phyloP scores from a whole-genome alignment of 129 eudicot species.

The Oenanthe sinensis region DNA sequence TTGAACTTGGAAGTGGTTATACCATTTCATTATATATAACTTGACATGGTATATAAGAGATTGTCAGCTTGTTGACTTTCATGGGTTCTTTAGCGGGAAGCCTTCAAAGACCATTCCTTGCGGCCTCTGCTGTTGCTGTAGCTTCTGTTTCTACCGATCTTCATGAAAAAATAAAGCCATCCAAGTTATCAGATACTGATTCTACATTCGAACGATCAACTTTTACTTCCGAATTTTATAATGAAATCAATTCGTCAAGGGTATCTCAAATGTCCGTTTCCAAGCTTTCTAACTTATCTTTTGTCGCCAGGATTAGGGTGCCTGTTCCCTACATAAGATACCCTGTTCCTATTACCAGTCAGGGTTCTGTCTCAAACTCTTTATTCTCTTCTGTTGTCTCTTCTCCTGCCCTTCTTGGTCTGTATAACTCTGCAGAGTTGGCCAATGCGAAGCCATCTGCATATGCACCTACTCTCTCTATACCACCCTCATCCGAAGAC shows the following conservation, averaged over 20 bases:
- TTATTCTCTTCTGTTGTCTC: conserved; percentile 29
- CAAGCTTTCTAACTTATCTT: conserved; percentile 42
- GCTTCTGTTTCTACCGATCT: conserved; percentile 87
- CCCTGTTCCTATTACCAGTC: conserved; percentile 14
- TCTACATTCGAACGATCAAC: conserved; percentile 38
- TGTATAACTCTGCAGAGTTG: conserved; percentile 59
- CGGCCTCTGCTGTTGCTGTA: conserved; percentile 91
- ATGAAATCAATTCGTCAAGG: conserved; percentile 35
- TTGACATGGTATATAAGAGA: conserved; percentile 24
- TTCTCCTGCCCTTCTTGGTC: conserved; percentile 34
- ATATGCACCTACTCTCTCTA: conserved; percentile 19
- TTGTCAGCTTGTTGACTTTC: conserved; percentile 24
- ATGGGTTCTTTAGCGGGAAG: conserved; percentile 77
- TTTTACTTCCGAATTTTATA: conserved; percentile 18
- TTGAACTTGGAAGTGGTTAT: conserved; percentile 5
- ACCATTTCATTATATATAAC: background rate
- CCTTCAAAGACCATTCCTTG: conserved; percentile 82
- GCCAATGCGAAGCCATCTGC: conserved; percentile 48
- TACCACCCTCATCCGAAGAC: conserved; percentile 32
- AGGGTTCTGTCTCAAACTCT: conserved; percentile 19
- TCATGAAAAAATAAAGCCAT: conserved; percentile 52
- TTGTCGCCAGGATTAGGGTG: conserved; percentile 28
- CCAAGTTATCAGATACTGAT: conserved; percentile 27
- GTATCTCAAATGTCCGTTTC: conserved; percentile 46
- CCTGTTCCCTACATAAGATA: conserved; percentile 47